These are phyloP conservation scores for Gossypium mustelinum DNA, from an alignment of 345 rosid genomes.

Conservation along the genomic window DNA sequence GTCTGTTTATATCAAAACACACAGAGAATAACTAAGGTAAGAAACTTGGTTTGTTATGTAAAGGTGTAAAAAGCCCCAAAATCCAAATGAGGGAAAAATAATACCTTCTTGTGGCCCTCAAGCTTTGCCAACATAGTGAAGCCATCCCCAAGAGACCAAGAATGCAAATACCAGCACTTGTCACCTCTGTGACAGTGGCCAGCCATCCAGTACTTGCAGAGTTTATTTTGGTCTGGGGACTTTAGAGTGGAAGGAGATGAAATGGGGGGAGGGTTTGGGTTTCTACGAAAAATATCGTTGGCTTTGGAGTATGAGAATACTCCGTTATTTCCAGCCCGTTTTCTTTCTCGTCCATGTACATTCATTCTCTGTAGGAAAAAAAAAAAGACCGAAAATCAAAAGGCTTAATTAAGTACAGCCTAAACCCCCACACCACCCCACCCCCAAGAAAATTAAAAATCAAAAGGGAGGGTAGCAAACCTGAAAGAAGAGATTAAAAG, in stretches of 20 bases:
- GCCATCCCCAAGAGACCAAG: neutral
- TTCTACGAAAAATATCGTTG: neutral
- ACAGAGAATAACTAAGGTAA: neutral
- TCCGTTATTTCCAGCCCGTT: neutral
- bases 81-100: neutral
- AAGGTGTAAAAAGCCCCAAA: neutral
- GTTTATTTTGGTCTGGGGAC: neutral
- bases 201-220: conserved; percentile 1
- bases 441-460: too few species aligned
- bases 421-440: too few species aligned
- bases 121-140: neutral
- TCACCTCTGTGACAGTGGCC: neutral
- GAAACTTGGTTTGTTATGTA: neutral
- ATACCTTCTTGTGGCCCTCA: conserved; percentile 4
- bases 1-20: neutral
- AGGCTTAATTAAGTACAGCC: too few species aligned
- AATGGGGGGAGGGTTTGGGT: neutral
- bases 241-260: neutral
- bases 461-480: too few species aligned
- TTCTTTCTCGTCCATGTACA: neutral
- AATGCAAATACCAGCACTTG: neutral
- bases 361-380: neutral
- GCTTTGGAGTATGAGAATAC: too few species aligned
- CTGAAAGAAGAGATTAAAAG: too few species aligned
- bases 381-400: neutral